phyloP scores from a whole-genome alignment of 1,139 yeast species.

The Protomyces lactucae-debilis region DNA sequence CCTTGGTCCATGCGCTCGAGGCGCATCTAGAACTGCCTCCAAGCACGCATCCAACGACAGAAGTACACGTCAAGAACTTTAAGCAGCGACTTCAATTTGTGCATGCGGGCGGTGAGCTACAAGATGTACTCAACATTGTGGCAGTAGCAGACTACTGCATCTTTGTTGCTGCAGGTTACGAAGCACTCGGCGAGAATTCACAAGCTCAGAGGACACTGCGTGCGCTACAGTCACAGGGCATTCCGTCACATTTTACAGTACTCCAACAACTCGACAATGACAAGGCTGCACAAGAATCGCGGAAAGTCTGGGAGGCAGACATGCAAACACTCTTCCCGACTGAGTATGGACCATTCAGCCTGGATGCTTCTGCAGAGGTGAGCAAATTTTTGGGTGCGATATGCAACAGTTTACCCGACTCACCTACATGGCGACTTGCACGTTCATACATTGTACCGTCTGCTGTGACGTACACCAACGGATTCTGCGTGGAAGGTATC shows the following conservation, averaged over 20 bases:
- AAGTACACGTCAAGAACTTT: slow-evolving; percentile 56
- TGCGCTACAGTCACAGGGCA: slow-evolving; percentile 87
- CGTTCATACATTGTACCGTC: slow-evolving; percentile 86
- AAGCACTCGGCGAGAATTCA: slow-evolving; percentile 59
- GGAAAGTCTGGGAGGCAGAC: slow-evolving; percentile 25
- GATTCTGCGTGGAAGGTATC: slow-evolving; percentile 64
- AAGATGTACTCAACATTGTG: slow-evolving; percentile 71
- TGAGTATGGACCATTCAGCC: slow-evolving; percentile 44
- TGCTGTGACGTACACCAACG: slow-evolving; percentile 46
- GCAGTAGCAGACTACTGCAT: slow-evolving; percentile 84
- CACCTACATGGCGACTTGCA: slow-evolving; percentile 84
- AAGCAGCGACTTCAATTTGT: slow-evolving; percentile 70
- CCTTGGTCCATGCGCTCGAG: slow-evolving; percentile 50
- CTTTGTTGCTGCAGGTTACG: slow-evolving; percentile 76
- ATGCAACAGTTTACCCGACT: slow-evolving; percentile 82
- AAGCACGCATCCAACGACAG: slow-evolving; percentile 40
- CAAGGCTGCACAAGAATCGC: slow-evolving; percentile 7
- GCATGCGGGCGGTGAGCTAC: slow-evolving; percentile 64
- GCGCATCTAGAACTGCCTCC: slow-evolving; percentile 33
- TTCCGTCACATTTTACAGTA: slow-evolving; percentile 74
- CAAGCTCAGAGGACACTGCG: slow-evolving; percentile 83
- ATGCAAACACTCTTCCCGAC: slow-evolving; percentile 80
- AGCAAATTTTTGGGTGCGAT: slow-evolving; percentile 64
- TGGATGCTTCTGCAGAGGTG: slow-evolving; percentile 65
- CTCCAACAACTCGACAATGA: slow-evolving; percentile 74